Base-by-base conservation (phyloP, 2,329 filamentous ascomycete genomes). In the Eutypa lata region DNA sequence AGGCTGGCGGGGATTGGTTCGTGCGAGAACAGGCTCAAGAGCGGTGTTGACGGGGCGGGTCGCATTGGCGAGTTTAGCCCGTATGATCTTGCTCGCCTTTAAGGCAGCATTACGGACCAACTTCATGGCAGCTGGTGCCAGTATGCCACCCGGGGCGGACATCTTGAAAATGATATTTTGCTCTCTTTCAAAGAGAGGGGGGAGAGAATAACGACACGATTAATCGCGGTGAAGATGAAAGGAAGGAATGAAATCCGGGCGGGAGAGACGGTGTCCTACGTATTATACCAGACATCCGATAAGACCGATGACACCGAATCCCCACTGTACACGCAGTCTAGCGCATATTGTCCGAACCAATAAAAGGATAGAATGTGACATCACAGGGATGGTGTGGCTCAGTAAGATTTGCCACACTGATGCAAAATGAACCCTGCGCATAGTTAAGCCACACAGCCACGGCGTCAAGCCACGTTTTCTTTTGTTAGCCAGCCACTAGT, bases 111-210 rank as follows among this genome's bases (percentile, higher is more conserved):
- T 74, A 65, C 79, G 77, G 63, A 83, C 72, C 61, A 80, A 70
- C 68, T 79, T 78, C 67, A 82, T 70, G 72, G 79, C 77, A 66
- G 75, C 73, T 54, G 80, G 78, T 64, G 76, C 81, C 80, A 76
- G 82, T 68, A 82, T 73, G 71, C 78, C 79, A 74, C 78, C 79
- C 67, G 61, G 48, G 67, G 79, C 76, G 71, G 76, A 76, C 81
- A 84, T 84, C 59, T 59, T 77, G 68, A 51, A 59, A 61, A 58
- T 57, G 62, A 58, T n/a, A n/a, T 61, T 59, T 57, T 58, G 57
- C 47, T 24, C 37, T 53, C 46, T 53, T 53, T 58, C 63, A 59
- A 58, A 55, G 57, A 53, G 53, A 57, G 21, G 28, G 46, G 24
- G 50, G 52, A 52, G 57, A 42, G 45, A 42, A 45, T 14, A 19